A percentile compares a stretch with the other conserved stretches of the same genome.
These are phyloP conservation scores for Solanum stenotomum DNA, from an alignment of 257 asterid genomes.

Conservation along the genomic window DNA sequence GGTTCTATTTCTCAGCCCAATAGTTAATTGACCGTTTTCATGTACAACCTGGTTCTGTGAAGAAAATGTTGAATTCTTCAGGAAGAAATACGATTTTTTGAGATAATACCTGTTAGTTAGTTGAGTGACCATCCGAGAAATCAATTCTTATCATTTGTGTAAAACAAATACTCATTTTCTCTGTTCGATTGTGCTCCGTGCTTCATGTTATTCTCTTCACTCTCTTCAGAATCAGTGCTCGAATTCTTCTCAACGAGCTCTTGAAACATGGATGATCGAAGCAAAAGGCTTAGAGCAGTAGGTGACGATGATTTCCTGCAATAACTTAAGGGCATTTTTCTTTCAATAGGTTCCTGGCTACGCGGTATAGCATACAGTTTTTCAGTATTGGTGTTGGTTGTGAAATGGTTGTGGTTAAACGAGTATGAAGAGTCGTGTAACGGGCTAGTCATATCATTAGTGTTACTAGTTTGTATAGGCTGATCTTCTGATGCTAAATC, in stretches of 20 bases:
- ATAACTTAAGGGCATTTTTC: slow-evolving; percentile 49
- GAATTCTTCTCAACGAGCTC: slow-evolving; percentile 52
- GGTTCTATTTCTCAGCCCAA: neutral
- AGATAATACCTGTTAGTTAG: too few species aligned
- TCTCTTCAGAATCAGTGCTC: neutral
- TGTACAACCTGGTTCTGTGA: neutral
- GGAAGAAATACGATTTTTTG: neutral
- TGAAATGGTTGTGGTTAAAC: slow-evolving; percentile 11
- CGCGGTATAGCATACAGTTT: slow-evolving; percentile 17
- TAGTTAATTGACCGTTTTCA: neutral
- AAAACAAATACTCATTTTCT: slow-evolving; percentile 7
- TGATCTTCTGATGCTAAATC: slow-evolving; percentile 5
- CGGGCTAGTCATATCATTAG: slow-evolving; percentile 4
- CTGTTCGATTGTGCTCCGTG: neutral
- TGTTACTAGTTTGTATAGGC: neutral
- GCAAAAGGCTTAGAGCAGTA: slow-evolving; percentile 55
- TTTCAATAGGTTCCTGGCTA: slow-evolving; percentile 46
- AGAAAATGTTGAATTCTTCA: neutral
- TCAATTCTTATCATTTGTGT: neutral
- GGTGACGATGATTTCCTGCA: slow-evolving; percentile 36
- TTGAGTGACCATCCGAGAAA: neutral
- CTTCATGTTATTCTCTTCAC: neutral
- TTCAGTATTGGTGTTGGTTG: slow-evolving; percentile 6
- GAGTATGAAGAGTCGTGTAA: slow-evolving; percentile 13
- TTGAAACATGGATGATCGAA: slow-evolving; percentile 57